Base-by-base conservation (phyloP, 2,329 filamentous ascomycete species). In the Colletotrichum phormii region DNA sequence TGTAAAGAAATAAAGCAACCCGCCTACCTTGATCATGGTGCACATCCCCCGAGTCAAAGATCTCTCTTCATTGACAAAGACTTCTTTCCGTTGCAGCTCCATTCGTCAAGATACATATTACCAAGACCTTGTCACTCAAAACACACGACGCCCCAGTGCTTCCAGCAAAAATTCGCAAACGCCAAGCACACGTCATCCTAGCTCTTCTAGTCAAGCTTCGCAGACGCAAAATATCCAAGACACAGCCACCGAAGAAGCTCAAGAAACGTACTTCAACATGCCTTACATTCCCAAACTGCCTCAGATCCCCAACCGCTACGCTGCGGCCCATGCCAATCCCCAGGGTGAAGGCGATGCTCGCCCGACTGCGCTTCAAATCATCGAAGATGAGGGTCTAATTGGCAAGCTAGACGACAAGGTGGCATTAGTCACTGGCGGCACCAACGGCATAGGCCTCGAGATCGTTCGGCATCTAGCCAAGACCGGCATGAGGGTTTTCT, bases 401-500 rank as follows among this genome's bases (percentile, higher is more conserved):
- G 81, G 80, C 55, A 81, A 80, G 51, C 78, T 80, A 22, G 57
- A 71, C 1, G 80, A 78, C 57, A 84, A 84, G 58, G 80, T 83
- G 22, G 76, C 82, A 4, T 71, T 87, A 18, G 80, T 87, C 51
- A 86, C 85, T 0, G 85, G 85, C 6, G 77, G 76, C 9, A 81
- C 81, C 2, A 78, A 81, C 24, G 85, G 85, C 0, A 78, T 86
- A 22, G 85, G 85, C 5, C 71, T 83, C 22, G 82, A 86, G 66
- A 85, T 84, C 1, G 84, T 79, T 2, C 79, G 81, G 12, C 84
- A 85, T 2, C 78, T 88, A 5, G 73, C 79, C 53, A 77, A 80
- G 4, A 85, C 86, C 0, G 86, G 86, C 7, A 85, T 84, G 8
- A 82, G 78, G 31, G 75, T 87, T 35, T 87, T 81, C 74, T 76